These are phyloP conservation scores for Boletus speciosus DNA, from an alignment of 768 basidiomycete genomes.

Conservation along the genomic window DNA sequence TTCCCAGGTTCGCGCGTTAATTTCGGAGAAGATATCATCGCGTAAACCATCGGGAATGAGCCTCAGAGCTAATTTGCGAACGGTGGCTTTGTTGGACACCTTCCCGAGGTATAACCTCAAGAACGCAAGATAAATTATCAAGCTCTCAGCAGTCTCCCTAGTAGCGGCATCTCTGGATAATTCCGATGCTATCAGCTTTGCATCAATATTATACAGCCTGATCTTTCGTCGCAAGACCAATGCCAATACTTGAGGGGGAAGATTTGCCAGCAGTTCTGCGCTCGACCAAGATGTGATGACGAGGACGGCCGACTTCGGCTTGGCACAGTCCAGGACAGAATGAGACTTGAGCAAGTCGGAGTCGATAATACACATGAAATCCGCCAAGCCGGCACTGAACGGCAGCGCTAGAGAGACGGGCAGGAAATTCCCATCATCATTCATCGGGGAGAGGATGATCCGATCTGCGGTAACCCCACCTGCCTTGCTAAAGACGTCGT, in stretches of 20 bases:
- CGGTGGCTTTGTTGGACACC: conserved; percentile 49
- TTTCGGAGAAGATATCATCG: conserved; percentile 41
- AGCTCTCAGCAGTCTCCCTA: conserved; percentile 46
- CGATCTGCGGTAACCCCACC: conserved; percentile 70
- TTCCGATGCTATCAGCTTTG: conserved; percentile 46
- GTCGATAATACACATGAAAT: conserved; percentile 76
- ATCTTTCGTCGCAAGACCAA: conserved; percentile 47
- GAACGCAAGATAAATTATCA: conserved; percentile 76
- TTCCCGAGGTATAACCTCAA: conserved; percentile 77
- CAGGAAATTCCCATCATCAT: conserved; percentile 33
- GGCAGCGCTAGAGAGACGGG: conserved; percentile 60
- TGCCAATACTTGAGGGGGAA: conserved; percentile 47
- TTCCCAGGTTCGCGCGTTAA: conserved; percentile 63
- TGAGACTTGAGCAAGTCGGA: conserved; percentile 76
- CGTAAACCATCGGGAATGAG: conserved; percentile 45
- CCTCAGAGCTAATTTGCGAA: conserved; percentile 49
- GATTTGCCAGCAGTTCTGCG: conserved; percentile 68
- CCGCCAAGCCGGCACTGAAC: conserved; percentile 50
- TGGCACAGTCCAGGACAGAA: conserved; percentile 64
- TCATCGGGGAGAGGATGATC: conserved; percentile 58
- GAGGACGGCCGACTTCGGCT: conserved; percentile 65
- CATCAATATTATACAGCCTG: conserved; percentile 58
- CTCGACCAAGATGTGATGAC: conserved; percentile 71
- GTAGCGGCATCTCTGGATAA: conserved; percentile 26
- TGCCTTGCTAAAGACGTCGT: conserved; percentile 72